Evolutionary conservation across 2,329 filamentous ascomycete genomes (phyloP).

Genomic region (Fulvia fulva): DNA sequence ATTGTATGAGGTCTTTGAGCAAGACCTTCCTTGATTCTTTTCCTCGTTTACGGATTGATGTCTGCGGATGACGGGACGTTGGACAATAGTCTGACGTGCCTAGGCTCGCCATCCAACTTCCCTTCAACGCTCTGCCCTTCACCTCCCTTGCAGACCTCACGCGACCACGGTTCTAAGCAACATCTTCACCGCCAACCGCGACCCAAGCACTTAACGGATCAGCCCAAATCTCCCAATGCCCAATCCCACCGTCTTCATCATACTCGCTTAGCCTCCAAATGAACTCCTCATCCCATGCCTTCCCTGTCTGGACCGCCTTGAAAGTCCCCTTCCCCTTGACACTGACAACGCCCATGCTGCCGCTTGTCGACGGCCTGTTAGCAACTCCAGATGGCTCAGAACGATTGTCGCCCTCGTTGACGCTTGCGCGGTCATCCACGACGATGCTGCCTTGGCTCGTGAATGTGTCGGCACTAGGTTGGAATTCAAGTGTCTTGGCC

Average conservation of each 20-base stretch:
- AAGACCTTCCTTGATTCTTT: too few species aligned
- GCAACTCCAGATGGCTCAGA: not conserved
- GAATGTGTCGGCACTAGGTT: not conserved
- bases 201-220: slow-evolving; percentile 36
- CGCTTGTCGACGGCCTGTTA: not conserved
- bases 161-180: not conserved
- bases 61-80: too few species aligned
- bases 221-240: slow-evolving; percentile 36
- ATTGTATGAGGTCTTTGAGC: too few species aligned
- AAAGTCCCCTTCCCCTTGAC: slow-evolving; percentile 30
- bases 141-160: not conserved
- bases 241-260: slow-evolving; percentile 32
- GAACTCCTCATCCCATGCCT: slow-evolving; percentile 32
- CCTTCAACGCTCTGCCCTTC: too few species aligned
- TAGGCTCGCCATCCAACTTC: too few species aligned
- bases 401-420: not conserved
- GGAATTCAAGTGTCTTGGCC: not conserved
- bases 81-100: too few species aligned
- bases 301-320: slow-evolving; percentile 31
- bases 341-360: slow-evolving; percentile 22
- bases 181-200: slow-evolving; percentile 23
- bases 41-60: too few species aligned
- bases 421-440: slow-evolving; percentile 2
- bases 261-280: slow-evolving; percentile 33
- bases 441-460: not conserved